Percentiles rank a stretch among this genome's conserved stretches.
These are phyloP conservation scores for Aspergillus unguis DNA, from an alignment of 2,329 filamentous ascomycete genomes.

Conservation along the genomic window DNA sequence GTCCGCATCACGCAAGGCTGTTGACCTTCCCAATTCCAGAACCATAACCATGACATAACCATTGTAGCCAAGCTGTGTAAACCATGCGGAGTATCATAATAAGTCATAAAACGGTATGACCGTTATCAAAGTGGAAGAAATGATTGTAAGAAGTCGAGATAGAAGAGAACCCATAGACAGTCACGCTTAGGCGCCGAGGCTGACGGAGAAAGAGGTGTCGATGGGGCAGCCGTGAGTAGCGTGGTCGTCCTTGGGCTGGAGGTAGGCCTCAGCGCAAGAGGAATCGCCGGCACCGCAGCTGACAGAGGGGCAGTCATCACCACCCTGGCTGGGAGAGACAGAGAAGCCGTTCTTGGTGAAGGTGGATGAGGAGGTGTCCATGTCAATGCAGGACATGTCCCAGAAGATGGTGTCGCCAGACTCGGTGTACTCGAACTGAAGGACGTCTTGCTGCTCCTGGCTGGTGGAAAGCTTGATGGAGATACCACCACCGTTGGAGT, in stretches of 20 bases:
- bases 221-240: constrained; percentile 42
- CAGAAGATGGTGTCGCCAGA: constrained; percentile 32
- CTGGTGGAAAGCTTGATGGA: constrained; percentile 42
- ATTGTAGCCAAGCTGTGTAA: neutral
- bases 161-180: neutral
- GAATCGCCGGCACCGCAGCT: constrained; percentile 35
- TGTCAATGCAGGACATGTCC: constrained; percentile 38
- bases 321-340: constrained; percentile 28
- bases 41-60: neutral
- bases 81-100: neutral
- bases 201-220: constrained; percentile 32
- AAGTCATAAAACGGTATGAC: neutral
- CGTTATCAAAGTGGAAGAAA: constrained; percentile 1
- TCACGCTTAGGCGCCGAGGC: constrained; percentile 26
- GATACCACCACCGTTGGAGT: constrained; percentile 40
- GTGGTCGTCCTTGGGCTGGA: constrained; percentile 39
- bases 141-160: neutral
- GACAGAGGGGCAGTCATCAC: constrained; percentile 31
- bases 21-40: neutral
- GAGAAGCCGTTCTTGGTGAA: constrained; percentile 36
- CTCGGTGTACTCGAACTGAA: constrained; percentile 43
- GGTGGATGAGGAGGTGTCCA: constrained; percentile 22
- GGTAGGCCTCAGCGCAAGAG: constrained; percentile 38
- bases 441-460: constrained; percentile 32
- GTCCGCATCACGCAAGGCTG: neutral